phyloP scores from a whole-genome alignment of 805 yeast species.

The Yamadazyma laniorum region DNA sequence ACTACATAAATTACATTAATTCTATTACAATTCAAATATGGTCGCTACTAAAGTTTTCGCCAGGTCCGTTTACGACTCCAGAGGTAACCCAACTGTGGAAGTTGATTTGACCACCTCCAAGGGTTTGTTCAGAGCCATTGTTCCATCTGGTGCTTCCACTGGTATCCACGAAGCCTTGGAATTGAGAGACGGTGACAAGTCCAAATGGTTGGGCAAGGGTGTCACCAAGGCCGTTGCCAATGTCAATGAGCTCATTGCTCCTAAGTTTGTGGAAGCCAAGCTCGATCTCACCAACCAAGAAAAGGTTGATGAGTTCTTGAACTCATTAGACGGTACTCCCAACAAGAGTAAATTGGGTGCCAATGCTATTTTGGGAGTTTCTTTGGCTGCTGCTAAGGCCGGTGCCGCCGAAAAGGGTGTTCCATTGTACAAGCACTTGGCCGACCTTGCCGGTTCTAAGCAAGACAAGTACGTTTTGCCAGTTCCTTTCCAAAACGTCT shows the following conservation, averaged over 20 bases:
- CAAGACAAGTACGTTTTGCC: constrained; percentile 89
- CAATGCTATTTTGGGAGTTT: constrained; percentile 97
- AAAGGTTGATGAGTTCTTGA: constrained; percentile 82
- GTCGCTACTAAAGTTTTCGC: constrained; percentile 85
- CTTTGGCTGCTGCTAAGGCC: constrained; percentile 95
- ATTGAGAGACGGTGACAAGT: constrained; percentile 96
- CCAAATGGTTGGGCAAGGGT: constrained; percentile 99
- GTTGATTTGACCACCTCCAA: constrained; percentile 91
- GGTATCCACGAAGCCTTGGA: constrained; percentile 99
- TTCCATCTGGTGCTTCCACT: constrained; percentile 99
- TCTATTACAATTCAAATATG: constrained; percentile 42
- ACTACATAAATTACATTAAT: background rate
- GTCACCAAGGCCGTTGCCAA: constrained; percentile 94
- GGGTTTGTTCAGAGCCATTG: constrained; percentile 95
- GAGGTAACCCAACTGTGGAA: constrained; percentile 99
- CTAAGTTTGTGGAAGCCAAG: constrained; percentile 81
- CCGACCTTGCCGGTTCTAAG: constrained; percentile 71
- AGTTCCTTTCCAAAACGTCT: constrained; percentile 98
- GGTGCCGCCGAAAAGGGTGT: constrained; percentile 95
- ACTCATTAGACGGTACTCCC: constrained; percentile 90
- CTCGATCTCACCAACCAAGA: constrained; percentile 84
- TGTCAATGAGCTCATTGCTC: constrained; percentile 93
- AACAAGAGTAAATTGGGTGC: constrained; percentile 98
- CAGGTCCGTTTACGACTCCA: constrained; percentile 98
- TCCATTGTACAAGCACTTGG: constrained; percentile 90